Base-by-base conservation (phyloP, 2,329 filamentous ascomycete species). In the Fusarium solani-melongenae region DNA sequence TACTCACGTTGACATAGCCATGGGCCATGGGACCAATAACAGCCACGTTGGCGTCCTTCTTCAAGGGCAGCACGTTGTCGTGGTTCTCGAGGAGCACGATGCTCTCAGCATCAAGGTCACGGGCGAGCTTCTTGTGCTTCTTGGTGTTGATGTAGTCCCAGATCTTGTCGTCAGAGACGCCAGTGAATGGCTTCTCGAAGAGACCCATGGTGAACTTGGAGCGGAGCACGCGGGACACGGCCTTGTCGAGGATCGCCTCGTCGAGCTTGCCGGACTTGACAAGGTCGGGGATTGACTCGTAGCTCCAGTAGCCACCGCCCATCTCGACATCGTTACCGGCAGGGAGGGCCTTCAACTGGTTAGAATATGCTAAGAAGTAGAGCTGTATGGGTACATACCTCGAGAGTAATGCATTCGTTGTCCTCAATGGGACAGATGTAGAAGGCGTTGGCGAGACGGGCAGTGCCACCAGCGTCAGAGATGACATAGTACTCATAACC, bases 1-100 rank as follows among this genome's bases (percentile, higher is more conserved):
- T 10, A 83, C 88, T 82, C 75, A 91, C 89, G 76, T 93, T 93
- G 86, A 93, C 90, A 72, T 87, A 92, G 1, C 89, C 91, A 73
- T 92, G 88, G 2, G 91, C 92, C 90, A 94, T 94, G 2, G 92
- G 92, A 0, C 93, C 93, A 75, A 94, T 93, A 17, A 94, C 90
- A 6, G 92, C 92, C 66, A 94, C 86, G 17, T 89, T 90, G n/a
- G 91, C 91, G 9, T 88, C 86, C 78, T 92, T 93, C 71, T 86
- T 87, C 53, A 91, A 71, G 0, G 89, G 89, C 9, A 91, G 82
- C 5, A 84, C 78, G 14, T 84, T 81, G 39, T 88, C 82, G 64
- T 89, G 87, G 76, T 91, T 91, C 80, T 91, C 89, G 1, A 91
- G 83, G 10, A 91, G 83, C 6, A 91, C 86, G 46, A 91, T 90